Percentiles rank a stretch among this genome's conserved stretches.
Conservation (phyloP, 192 early-diverging fungal species). For the Linnemannia hyalina region DNA sequence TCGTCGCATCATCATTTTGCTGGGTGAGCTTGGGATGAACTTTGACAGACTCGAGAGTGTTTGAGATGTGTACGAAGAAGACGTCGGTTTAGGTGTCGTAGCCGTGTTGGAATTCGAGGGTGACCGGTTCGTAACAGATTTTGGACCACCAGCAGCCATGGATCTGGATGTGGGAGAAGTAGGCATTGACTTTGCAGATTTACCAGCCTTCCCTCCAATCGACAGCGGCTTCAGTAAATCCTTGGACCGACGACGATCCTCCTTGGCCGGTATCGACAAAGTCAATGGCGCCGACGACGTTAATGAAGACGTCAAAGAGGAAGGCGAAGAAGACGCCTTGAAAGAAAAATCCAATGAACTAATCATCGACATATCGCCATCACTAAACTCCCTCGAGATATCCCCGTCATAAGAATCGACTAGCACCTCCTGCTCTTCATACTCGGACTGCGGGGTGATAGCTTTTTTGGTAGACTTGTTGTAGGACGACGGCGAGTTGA, state of each 20-base stretch:
- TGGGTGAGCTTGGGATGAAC: slow-evolving; percentile 20
- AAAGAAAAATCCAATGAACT: neutral
- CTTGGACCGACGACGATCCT: neutral
- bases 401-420: slow-evolving; percentile 25
- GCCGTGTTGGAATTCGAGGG: neutral
- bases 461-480: neutral
- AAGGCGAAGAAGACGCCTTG: neutral
- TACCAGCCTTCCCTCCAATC: neutral
- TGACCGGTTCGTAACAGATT: neutral
- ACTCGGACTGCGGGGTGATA: slow-evolving; percentile 1
- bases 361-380: neutral
- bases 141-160: neutral
- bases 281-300: neutral
- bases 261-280: neutral
- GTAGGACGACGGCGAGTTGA: neutral
- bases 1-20: slow-evolving; percentile 26
- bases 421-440: slow-evolving; percentile 41
- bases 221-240: neutral
- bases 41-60: slow-evolving; percentile 33
- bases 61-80: neutral
- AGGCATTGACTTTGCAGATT: neutral
- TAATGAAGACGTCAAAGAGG: neutral
- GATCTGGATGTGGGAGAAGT: neutral
- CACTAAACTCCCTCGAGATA: neutral
- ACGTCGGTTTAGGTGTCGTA: neutral